A percentile compares a stretch with the other conserved stretches of the same genome.
phyloP scores from a whole-genome alignment of 768 basidiomycete species.

The Crassisporium funariophilum region DNA sequence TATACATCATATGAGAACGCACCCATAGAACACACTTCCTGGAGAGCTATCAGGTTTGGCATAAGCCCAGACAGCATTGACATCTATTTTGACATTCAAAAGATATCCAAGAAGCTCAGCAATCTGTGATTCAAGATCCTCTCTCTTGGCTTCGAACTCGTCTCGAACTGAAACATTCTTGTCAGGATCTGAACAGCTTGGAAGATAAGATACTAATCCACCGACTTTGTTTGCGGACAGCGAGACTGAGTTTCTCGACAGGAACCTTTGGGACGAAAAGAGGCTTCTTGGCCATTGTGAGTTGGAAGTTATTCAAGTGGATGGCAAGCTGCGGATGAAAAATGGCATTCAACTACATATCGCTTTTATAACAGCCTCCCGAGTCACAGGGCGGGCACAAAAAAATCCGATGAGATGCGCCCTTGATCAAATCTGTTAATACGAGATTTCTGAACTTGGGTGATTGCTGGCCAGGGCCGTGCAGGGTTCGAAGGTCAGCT shows the following conservation, averaged over 20 bases:
- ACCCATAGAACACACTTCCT: slow-evolving; percentile 29
- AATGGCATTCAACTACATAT: too few species aligned
- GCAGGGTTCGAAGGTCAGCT: too few species aligned
- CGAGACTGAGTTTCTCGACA: slow-evolving; percentile 38
- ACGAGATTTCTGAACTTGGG: too few species aligned
- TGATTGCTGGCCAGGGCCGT: too few species aligned
- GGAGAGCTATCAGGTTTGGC: slow-evolving; percentile 23
- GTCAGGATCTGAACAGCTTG: background rate
- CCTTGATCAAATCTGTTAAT: too few species aligned
- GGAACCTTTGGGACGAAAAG: slow-evolving; percentile 33
- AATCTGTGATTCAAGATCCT: slow-evolving; percentile 34
- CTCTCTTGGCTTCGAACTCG: slow-evolving; percentile 37
- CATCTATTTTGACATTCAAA: slow-evolving; percentile 36
- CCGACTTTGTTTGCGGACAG: slow-evolving; percentile 40
- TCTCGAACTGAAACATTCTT: slow-evolving; percentile 34
- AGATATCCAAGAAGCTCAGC: slow-evolving; percentile 28
- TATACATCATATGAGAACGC: background rate
- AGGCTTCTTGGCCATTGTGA: slow-evolving; percentile 15
- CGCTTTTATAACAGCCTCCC: too few species aligned
- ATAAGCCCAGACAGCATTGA: slow-evolving; percentile 39
- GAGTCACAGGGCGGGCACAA: too few species aligned
- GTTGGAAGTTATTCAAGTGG: background rate
- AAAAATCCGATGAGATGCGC: too few species aligned
- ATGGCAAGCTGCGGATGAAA: background rate
- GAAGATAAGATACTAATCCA: background rate